Conservation (phyloP, 2,329 filamentous ascomycete genomes). For the Emergomyces pasteurianus region DNA sequence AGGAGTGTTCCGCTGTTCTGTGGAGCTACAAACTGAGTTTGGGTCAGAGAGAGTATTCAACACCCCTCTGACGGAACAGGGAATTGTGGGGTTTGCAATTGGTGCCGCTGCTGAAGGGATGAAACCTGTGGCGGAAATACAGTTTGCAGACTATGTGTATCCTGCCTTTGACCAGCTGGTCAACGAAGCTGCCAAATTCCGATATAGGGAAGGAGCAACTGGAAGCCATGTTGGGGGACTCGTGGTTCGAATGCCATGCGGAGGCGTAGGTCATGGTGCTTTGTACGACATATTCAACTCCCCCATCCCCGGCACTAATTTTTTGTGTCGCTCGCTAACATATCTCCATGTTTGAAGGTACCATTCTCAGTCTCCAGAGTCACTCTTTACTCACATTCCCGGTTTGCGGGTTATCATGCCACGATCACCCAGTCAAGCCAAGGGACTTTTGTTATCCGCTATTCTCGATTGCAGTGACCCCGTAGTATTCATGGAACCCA, state of each 20-base stretch:
- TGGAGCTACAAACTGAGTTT: conserved; percentile 79
- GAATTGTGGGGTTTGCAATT: conserved; percentile 86
- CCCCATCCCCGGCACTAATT: background rate
- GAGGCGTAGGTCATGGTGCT: conserved; percentile 78
- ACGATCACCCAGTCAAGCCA: conserved; percentile 74
- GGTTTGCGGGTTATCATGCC: conserved; percentile 78
- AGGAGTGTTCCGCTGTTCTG: conserved; percentile 88
- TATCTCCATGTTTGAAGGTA: conserved; percentile 33
- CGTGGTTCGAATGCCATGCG: conserved; percentile 81
- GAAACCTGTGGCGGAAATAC: conserved; percentile 86
- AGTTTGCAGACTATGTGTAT: conserved; percentile 90
- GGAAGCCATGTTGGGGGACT: conserved; percentile 63
- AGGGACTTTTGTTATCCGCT: conserved; percentile 66
- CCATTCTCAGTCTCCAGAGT: conserved; percentile 81
- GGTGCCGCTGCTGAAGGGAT: conserved; percentile 83
- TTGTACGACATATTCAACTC: conserved; percentile 36
- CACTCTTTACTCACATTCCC: conserved; percentile 77
- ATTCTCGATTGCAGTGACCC: conserved; percentile 71
- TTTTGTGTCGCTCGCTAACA: background rate
- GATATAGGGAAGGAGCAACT: conserved; percentile 58
- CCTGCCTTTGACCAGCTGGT: conserved; percentile 90
- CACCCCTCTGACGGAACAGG: conserved; percentile 86
- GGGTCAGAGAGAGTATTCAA: conserved; percentile 89
- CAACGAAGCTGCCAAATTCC: conserved; percentile 81
- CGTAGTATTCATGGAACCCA: conserved; percentile 87